These are phyloP conservation scores for Pseudonitzschia multiseries DNA, from an alignment of 108 stramenopile genomes.

Conservation along the genomic window DNA sequence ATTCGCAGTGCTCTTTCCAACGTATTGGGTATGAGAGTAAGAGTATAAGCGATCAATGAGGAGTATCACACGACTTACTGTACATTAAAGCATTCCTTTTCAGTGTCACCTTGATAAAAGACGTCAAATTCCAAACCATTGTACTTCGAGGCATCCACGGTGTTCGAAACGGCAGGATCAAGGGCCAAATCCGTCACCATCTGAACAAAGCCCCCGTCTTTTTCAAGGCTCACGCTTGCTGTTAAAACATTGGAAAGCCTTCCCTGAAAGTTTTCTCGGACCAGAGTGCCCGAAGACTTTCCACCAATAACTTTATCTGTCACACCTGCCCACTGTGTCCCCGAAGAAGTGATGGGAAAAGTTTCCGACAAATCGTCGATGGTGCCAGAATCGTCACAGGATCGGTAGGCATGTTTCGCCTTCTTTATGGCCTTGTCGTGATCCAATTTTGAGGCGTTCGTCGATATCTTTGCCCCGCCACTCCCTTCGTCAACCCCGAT, in stretches of 20 bases:
- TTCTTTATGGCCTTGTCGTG: conserved; percentile 44
- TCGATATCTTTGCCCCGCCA: conserved; percentile 30
- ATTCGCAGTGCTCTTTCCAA: not conserved
- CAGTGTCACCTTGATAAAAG: conserved; percentile 40
- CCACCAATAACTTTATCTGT: conserved; percentile 79
- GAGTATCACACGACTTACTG: conserved; percentile 47
- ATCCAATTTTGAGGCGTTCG: not conserved
- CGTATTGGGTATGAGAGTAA: no score
- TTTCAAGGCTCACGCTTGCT: conserved; percentile 57
- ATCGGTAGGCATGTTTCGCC: conserved; percentile 49
- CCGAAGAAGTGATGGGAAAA: conserved; percentile 74
- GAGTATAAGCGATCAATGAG: not conserved
- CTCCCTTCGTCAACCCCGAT: conserved; percentile 75
- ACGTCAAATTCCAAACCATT: conserved; percentile 79
- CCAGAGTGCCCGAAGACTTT: conserved; percentile 34
- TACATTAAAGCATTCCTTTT: conserved; percentile 62
- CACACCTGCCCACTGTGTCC: conserved; percentile 67
- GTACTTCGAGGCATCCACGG: conserved; percentile 64
- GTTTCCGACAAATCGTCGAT: conserved; percentile 75
- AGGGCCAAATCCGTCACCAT: conserved; percentile 75
- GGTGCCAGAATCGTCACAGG: conserved; percentile 52
- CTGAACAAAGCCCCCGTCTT: conserved; percentile 78
- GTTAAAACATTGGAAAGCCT: conserved; percentile 50
- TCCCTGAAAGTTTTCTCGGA: conserved; percentile 35
- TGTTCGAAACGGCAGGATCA: conserved; percentile 41